A percentile compares a stretch with the other conserved stretches of the same genome.
Evolutionary conservation across 805 yeast species (phyloP).

Genomic region (Cyberlindnera sargentensis): DNA sequence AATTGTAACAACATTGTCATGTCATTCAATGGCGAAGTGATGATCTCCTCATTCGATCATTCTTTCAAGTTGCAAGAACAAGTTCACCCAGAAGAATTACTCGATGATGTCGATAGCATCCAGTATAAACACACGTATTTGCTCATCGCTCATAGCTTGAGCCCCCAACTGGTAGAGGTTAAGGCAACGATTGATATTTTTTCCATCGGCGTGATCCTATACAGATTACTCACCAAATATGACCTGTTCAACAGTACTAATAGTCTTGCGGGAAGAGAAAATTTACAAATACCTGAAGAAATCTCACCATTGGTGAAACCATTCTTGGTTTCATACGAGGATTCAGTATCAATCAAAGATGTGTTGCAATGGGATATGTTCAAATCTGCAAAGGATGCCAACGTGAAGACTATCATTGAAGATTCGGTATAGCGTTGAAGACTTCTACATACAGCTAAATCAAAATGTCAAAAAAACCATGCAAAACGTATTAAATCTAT

Average conservation of each 20-base stretch:
- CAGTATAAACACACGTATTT: background rate
- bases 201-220: background rate
- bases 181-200: background rate
- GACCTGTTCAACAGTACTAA: background rate
- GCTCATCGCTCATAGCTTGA: background rate
- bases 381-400: background rate
- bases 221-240: background rate
- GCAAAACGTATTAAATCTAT: background rate
- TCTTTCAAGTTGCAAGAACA: background rate
- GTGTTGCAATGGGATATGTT: background rate
- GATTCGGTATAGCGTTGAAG: too few relatives aligned
- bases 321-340: background rate
- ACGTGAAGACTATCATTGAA: too few relatives aligned
- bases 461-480: too few relatives aligned
- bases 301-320: background rate
- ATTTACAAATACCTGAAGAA: too few relatives aligned
- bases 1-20: background rate
- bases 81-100: background rate
- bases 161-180: background rate
- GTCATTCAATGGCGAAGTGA: background rate
- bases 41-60: slow-evolving; percentile 1
- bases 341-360: background rate
- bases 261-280: background rate
- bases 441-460: too few relatives aligned
- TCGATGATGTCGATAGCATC: background rate